Percentiles rank a stretch among this genome's conserved stretches.
Conservation (phyloP, 768 basidiomycete genomes). For the Lanmaoa rubissima region DNA sequence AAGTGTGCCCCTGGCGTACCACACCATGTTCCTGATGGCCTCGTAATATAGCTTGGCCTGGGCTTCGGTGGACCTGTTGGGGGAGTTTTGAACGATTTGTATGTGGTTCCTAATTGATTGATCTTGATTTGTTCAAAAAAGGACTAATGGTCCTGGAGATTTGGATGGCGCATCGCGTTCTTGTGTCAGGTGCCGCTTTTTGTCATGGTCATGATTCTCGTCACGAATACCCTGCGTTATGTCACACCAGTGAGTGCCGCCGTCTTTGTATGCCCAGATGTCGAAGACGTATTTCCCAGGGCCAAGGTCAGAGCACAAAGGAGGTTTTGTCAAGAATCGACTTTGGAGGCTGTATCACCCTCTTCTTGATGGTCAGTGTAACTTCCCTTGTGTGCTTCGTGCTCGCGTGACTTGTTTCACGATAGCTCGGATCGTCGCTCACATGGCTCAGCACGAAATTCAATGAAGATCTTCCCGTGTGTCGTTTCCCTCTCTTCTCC, state of each 20-base stretch:
- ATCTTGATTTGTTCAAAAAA: background rate
- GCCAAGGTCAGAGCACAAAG: conserved; percentile 57
- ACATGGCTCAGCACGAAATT: conserved; percentile 69
- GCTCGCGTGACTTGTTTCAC: background rate
- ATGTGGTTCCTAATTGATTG: background rate
- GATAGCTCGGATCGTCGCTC: conserved; percentile 56
- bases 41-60: conserved; percentile 17
- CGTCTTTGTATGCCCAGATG: too few relatives aligned
- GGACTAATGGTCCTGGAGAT: background rate
- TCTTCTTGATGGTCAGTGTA: conserved; percentile 53
- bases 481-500: conserved; percentile 9
- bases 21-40: background rate
- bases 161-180: conserved; percentile 70
- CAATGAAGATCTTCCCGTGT: conserved; percentile 62
- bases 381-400: background rate
- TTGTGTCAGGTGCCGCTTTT: conserved; percentile 70
- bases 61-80: conserved; percentile 26
- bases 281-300: conserved; percentile 38
- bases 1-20: background rate
- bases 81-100: conserved; percentile 22
- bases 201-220: conserved; percentile 43
- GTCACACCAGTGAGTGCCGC: conserved; percentile 51
- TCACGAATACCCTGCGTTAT: conserved; percentile 58
- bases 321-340: conserved; percentile 79
- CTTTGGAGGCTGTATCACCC: conserved; percentile 63